phyloP scores from a whole-genome alignment of 495 filamentous ascomycete species.

The Sporormia fimetaria region DNA sequence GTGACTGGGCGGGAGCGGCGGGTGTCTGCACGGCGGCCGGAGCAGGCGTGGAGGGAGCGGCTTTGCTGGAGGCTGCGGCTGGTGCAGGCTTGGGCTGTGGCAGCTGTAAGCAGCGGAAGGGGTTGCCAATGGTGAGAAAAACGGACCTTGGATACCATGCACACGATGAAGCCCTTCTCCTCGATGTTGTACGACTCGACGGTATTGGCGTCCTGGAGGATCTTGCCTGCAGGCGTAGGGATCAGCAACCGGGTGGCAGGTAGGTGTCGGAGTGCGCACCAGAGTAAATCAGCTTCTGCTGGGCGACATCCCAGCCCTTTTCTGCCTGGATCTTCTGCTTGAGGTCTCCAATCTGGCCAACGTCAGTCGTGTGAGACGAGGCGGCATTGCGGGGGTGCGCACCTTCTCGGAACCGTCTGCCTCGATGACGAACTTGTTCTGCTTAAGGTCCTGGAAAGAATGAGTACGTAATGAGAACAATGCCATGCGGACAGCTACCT shows the following conservation, averaged over 20 bases:
- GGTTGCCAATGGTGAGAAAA: slow-evolving; percentile 3
- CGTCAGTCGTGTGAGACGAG: background rate
- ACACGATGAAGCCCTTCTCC: slow-evolving; percentile 98
- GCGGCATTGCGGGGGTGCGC: slow-evolving; percentile 34
- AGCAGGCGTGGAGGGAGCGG: slow-evolving; percentile 50
- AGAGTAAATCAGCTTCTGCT: slow-evolving; percentile 93
- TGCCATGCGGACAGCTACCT: slow-evolving; percentile 38
- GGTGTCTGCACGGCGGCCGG: slow-evolving; percentile 57
- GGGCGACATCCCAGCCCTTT: slow-evolving; percentile 81
- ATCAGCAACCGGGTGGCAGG: slow-evolving; percentile 4
- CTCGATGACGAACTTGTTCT: slow-evolving; percentile 93
- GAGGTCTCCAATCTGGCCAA: slow-evolving; percentile 61
- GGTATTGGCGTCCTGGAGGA: slow-evolving; percentile 91
- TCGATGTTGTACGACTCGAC: slow-evolving; percentile 94
- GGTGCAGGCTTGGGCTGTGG: slow-evolving; percentile 55
- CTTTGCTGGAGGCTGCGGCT: slow-evolving; percentile 44
- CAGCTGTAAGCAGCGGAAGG: slow-evolving; percentile 6
- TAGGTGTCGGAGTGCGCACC: slow-evolving; percentile 46
- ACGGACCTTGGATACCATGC: slow-evolving; percentile 86
- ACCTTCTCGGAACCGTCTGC: slow-evolving; percentile 87
- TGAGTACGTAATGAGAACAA: slow-evolving; percentile 6
- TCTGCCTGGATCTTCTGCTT: slow-evolving; percentile 82
- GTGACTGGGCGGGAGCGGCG: slow-evolving; percentile 50
- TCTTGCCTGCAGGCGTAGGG: slow-evolving; percentile 58
- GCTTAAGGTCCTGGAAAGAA: slow-evolving; percentile 69